Evolutionary conservation across 169 alveolate genomes (phyloP), one percentile per base, ranked within the genome.

Genomic region (Eimeria acervulina): DNA sequence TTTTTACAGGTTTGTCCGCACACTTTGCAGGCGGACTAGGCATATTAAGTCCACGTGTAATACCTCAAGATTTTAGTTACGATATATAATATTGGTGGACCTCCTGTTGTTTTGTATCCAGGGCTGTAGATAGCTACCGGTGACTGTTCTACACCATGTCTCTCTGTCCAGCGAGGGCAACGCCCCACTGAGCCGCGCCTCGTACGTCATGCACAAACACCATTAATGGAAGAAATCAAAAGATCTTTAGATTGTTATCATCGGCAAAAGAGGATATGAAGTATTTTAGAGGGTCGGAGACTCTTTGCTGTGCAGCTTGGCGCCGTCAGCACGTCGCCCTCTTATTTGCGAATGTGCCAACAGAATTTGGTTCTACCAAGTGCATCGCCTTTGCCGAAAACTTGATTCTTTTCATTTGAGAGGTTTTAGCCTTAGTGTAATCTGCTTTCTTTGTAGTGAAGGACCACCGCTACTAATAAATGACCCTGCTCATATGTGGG

Each of bases 281-380:
- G 68, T 42, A 26, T 47, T 78, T 47, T n/a, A 7, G 6, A 70
- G 90, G 90, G 40, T 80, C 70, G 63, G 70, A 31, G 90, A 47
- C 90, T 31, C 66, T n/a, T 33, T 47, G 90, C 70, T 80, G 63
- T 13, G 90, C 90, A n/a, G 42, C 70, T 26, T 44, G 68, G 90
- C 90, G 90, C 70, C 42, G 51, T 13, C 52, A 36, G 52, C 52
- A 36, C 83, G 47, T 36, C 36, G 83, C 31, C 83, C 52, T 15
- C 51, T 33, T 72, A n/a, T 15, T 72, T 33, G 83, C 83, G 52
- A 15, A n/a, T 72, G 15, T 1, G 83, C 52, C 52, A 70, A 72
- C 51, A 33, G 51, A 31, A 36, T 72, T 72, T 17, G 47, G 83
- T 0, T 72, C 28, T 15, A 33, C 31, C 19, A 36, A n/a, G 33